These are phyloP conservation scores for Trypanosoma cruzi DNA, from an alignment of 208 protist genomes.

Conservation along the genomic window DNA sequence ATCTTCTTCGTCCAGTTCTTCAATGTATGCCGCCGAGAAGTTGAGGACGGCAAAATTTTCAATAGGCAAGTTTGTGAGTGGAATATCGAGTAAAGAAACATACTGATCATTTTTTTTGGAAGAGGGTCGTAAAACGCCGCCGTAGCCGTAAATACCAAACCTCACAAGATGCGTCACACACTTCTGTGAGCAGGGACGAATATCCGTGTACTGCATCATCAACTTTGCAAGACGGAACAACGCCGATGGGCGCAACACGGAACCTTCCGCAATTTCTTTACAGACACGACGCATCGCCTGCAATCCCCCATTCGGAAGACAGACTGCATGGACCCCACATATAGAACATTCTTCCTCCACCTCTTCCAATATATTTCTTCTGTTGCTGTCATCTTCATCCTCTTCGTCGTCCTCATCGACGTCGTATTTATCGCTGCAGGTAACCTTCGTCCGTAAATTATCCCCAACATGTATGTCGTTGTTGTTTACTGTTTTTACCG, in stretches of 20 bases:
- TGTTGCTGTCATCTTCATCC: not conserved
- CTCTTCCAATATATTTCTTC: not conserved
- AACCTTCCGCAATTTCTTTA: slow-evolving; percentile 39
- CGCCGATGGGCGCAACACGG: slow-evolving; percentile 22
- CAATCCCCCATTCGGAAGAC: slow-evolving; percentile 40
- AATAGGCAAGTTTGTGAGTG: slow-evolving; percentile 24
- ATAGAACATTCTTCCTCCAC: slow-evolving; percentile 41
- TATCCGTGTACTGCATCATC: slow-evolving; percentile 36
- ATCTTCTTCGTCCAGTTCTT: slow-evolving; percentile 61
- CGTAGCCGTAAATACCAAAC: slow-evolving; percentile 73
- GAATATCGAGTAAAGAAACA: slow-evolving; percentile 39
- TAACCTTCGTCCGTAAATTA: not conserved
- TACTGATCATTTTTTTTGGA: slow-evolving; percentile 31
- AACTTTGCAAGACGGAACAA: slow-evolving; percentile 51
- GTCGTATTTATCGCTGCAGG: not conserved
- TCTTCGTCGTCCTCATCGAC: not conserved
- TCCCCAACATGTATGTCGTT: not conserved
- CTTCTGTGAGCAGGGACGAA: slow-evolving; percentile 54
- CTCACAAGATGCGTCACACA: slow-evolving; percentile 71
- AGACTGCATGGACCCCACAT: slow-evolving; percentile 40
- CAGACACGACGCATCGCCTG: slow-evolving; percentile 54
- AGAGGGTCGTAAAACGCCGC: slow-evolving; percentile 49
- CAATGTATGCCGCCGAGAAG: slow-evolving; percentile 37
- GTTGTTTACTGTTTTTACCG: not conserved
- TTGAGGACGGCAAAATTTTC: slow-evolving; percentile 70